Evolutionary conservation across 2,329 filamentous ascomycete genomes (phyloP), one percentile per base, ranked within the genome.

Genomic region (Ramichloridium luteum): DNA sequence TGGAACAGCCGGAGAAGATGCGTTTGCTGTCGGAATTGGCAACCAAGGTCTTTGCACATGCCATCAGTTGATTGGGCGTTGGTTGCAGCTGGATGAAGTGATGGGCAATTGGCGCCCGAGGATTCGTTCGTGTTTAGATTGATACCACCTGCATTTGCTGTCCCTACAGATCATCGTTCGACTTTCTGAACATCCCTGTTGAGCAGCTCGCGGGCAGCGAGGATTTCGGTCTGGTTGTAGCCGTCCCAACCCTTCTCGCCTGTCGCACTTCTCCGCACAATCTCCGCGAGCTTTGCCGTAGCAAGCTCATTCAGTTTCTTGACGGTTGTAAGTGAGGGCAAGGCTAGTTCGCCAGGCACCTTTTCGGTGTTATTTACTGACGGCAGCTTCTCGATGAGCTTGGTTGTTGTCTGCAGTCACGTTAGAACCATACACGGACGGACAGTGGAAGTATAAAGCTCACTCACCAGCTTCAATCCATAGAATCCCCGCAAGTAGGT

Each of bases 401-500:
- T 37, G 15, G 25, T 45, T n/a, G 47, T 46, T 10, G 41, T 43
- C 39, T 50, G 16, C 31, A 36, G 14, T 45, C 4, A 13, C 20
- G 10, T n/a, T n/a, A n/a, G n/a, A n/a, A n/a, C n/a, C n/a, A n/a
- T n/a, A n/a, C n/a, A n/a, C n/a, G n/a, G n/a, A n/a, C n/a, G n/a
- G n/a, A n/a, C n/a, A n/a, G n/a, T n/a, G n/a, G n/a, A n/a, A n/a
- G n/a, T n/a, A n/a, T n/a, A n/a, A n/a, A n/a, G n/a, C n/a, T n/a
- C n/a, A 38, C 41, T 20, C 34, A 48, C 47, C 57, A 86, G 56
- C 55, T 88, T 90, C 37, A 98, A 62, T 5, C 90, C 90, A 57
- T 93, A 96, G 55, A 85, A 93, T 1, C 86, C 90, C 39, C 90
- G 75, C 39, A 96, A 59, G 54, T 94, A 96, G 53, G 85, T 77